Evolutionary conservation across 2,329 filamentous ascomycete genomes (phyloP), one percentile per base, ranked within the genome.

Genomic region (Cladosporium sp.): DNA sequence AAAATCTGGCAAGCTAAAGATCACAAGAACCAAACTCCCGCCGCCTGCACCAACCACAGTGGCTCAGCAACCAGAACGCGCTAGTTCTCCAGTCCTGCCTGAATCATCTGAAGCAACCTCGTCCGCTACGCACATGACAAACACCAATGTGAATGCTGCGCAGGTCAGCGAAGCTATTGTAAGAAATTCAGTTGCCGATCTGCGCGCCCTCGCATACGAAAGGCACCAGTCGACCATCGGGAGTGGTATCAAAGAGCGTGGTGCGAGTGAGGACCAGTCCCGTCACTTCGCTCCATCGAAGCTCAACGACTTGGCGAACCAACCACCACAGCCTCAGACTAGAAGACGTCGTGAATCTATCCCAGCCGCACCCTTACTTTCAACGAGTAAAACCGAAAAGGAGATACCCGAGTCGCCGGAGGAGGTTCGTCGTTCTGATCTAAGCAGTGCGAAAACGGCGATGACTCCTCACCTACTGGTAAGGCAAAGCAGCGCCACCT

Each of bases 381-480:
- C 30, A 9, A 42, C 19, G 20, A 42, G 20, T 5, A 9, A 12
- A 42, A 36, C 17, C 22, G 43, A 43, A 19, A 38, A 45, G 17
- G 47, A 52, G 12, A 45, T 45, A 11, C 47, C 47, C n/a, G 39
- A 59, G 25, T 56, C 54, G 19, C 54, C 54, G 20, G 54, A 56
- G 8, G 42, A 56, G 15, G 20, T 28, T 30, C 54, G 54, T 12
- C 36, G 19, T 6, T 19, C 19, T 17, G 30, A 20, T 14, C n/a
- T 14, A 14, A 22, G 12, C 19, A 22, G 36, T 36, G 19, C 8
- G 3, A 11, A 38, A 20, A 5, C 36, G 19, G 7, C 36, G 4
- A 6, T 11, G 7, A 20, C n/a, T 17, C 19, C 49, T 38, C 34
- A 34, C 22, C 6, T 39, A 17, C 19, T 17, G 7, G 49, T 34